A percentile compares a stretch with the other conserved stretches of the same genome.
phyloP scores from a whole-genome alignment of 495 filamentous ascomycete genomes.

The Penicillium egyptiacum region DNA sequence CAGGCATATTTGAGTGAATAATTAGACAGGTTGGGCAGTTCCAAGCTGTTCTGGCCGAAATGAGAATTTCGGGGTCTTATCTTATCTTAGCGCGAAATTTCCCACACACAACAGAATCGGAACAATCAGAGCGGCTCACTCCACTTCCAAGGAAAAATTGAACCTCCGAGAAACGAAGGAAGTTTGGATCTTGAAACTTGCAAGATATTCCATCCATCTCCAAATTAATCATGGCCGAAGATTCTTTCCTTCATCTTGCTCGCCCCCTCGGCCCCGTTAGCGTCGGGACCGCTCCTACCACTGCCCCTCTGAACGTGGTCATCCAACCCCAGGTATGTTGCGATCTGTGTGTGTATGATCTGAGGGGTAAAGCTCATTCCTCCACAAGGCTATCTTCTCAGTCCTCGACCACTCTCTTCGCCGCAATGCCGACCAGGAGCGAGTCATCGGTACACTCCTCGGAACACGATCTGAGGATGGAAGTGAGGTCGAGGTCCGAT shows the following conservation, averaged over 20 bases:
- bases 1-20: constrained; percentile 20
- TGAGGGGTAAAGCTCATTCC: constrained; percentile 9
- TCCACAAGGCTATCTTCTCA: constrained; percentile 84
- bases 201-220: constrained; percentile 14
- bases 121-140: constrained; percentile 30
- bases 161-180: constrained; percentile 30
- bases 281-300: constrained; percentile 75
- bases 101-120: constrained; percentile 49
- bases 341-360: constrained; percentile 5
- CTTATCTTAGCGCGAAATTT: constrained; percentile 59
- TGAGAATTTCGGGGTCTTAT: constrained; percentile 36
- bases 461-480: constrained; percentile 93
- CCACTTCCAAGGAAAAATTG: constrained; percentile 35
- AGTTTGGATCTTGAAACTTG: constrained; percentile 20
- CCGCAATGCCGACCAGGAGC: constrained; percentile 82
- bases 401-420: constrained; percentile 96
- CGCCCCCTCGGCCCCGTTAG: constrained; percentile 81
- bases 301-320: constrained; percentile 85
- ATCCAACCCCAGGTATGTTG: constrained; percentile 88
- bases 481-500: constrained; percentile 89
- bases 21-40: not conserved
- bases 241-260: constrained; percentile 91
- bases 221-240: constrained; percentile 71
- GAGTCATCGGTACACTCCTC: constrained; percentile 93
- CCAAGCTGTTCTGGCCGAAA: constrained; percentile 1